Conservation (phyloP, 331 rosid species). For the Saraca asoca region DNA sequence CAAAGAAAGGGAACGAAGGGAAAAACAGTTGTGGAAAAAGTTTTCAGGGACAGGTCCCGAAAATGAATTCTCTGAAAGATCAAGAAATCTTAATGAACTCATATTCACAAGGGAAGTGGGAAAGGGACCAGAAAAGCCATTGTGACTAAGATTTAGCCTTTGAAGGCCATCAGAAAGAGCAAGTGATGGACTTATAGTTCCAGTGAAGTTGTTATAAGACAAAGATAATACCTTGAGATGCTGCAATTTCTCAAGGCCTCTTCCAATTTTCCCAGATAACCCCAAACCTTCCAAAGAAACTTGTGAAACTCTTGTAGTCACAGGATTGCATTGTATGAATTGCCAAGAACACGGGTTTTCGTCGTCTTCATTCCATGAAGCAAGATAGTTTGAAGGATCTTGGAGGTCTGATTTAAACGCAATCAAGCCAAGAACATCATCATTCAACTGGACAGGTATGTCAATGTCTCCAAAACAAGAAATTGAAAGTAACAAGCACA, state of each 20-base stretch:
- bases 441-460: slow-evolving; percentile 54
- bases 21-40: slow-evolving; percentile 47
- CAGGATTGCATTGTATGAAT: slow-evolving; percentile 58
- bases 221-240: slow-evolving; percentile 65
- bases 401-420: slow-evolving; percentile 81
- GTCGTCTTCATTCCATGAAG: slow-evolving; percentile 89
- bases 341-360: slow-evolving; percentile 76
- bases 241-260: slow-evolving; percentile 78
- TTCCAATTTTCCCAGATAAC: slow-evolving; percentile 65
- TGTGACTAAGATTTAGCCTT: slow-evolving; percentile 66
- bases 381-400: slow-evolving; percentile 72
- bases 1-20: slow-evolving; percentile 62
- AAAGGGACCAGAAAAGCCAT: slow-evolving; percentile 57
- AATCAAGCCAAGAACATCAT: slow-evolving; percentile 81
- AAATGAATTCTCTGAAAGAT: slow-evolving; percentile 72
- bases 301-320: slow-evolving; percentile 56
- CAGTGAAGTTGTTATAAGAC: slow-evolving; percentile 66
- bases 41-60: slow-evolving; percentile 58
- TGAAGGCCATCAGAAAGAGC: slow-evolving; percentile 52
- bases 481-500: slow-evolving; percentile 41
- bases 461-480: slow-evolving; percentile 37
- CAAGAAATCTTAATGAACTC: slow-evolving; percentile 61
- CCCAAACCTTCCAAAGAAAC: slow-evolving; percentile 58
- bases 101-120: slow-evolving; percentile 54
- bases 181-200: slow-evolving; percentile 51